A percentile compares a stretch with the other conserved stretches of the same genome.
Conservation (phyloP, 805 yeast species). For the Kuraishia cidri region DNA sequence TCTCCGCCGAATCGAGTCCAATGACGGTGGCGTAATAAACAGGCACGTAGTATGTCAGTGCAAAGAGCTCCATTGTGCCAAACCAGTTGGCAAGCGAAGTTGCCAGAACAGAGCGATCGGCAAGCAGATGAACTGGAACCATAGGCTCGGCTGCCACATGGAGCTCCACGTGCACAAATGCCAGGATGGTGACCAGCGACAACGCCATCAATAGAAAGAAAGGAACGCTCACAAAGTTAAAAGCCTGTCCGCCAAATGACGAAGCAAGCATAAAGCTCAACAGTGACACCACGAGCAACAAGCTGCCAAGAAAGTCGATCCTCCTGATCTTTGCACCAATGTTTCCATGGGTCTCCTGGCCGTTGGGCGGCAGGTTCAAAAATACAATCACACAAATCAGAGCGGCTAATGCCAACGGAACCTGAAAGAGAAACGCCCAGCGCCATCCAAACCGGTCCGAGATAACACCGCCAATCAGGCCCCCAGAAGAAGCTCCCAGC, state of each 20-base stretch:
- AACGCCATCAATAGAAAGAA: slow-evolving; percentile 20
- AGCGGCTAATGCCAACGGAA: slow-evolving; percentile 40
- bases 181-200: slow-evolving; percentile 25
- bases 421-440: slow-evolving; percentile 45
- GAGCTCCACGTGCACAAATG: slow-evolving; percentile 33
- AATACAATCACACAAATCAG: slow-evolving; percentile 25
- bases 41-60: slow-evolving; percentile 50
- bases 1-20: slow-evolving; percentile 40
- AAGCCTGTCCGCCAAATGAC: slow-evolving; percentile 41
- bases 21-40: slow-evolving; percentile 50
- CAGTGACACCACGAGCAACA: slow-evolving; percentile 33
- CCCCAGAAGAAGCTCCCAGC: slow-evolving; percentile 71
- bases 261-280: slow-evolving; percentile 38
- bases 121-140: slow-evolving; percentile 47
- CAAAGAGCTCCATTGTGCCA: slow-evolving; percentile 36
- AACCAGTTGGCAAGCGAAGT: slow-evolving; percentile 60
- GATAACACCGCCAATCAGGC: slow-evolving; percentile 50
- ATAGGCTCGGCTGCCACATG: slow-evolving; percentile 46
- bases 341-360: slow-evolving; percentile 22
- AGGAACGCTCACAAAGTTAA: slow-evolving; percentile 27
- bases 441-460: slow-evolving; percentile 59
- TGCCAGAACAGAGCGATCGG: slow-evolving; percentile 50
- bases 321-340: slow-evolving; percentile 34
- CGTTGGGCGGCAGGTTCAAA: slow-evolving; percentile 38
- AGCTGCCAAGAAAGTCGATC: slow-evolving; percentile 48